Evolutionary conservation across 345 rosid genomes (phyloP), one percentile per base, ranked within the genome.

Genomic region (Camelina sativa): DNA sequence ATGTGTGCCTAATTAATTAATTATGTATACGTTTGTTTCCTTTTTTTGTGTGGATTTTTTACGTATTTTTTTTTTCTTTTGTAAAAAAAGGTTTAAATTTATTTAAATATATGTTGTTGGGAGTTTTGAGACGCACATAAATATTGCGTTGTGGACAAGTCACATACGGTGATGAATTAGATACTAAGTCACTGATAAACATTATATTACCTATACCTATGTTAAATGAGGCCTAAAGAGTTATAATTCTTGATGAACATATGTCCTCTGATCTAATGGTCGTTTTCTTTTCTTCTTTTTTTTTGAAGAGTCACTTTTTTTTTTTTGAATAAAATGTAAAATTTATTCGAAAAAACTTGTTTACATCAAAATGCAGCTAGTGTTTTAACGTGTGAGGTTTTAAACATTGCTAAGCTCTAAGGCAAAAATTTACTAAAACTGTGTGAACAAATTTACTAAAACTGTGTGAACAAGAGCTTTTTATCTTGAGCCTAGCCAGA

Each of bases 1-100:
- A 62, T 86, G 83, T 65, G 64, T 78, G 60, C 81, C 73, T 60
- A 78, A 78, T 52, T 78, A 78, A 61, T 43, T 3, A 43, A 43
- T 69, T 54, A 25, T 43, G 32, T 40, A 59, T 67, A 28, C 43
- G 34, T 57, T 50, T 16, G 11, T 13, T 17, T 47, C 57, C 7
- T 4, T 30, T 23, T 23, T 2, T n/a, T 66, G 47, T 55, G 10
- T 17, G 22, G 44, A 8, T 23, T 53, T 58, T 56, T 30, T 15
- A 30, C 61, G 20, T 56, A 15, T 30, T 32, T 9, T 5, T 67
- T 13, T 55, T 8, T 0, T 37, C 9, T 25, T 43, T 48, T 74
- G 67, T 74, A 57, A 37, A 58, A 58, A 19, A 65, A 37, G 22
- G 70, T 51, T 64, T 43, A 30, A 17, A 19, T 53, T 43, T 55